Evolutionary conservation across 148 eudicot genomes (phyloP), one percentile per base, ranked within the genome.

Genomic region (Pharnaceum exiguum): DNA sequence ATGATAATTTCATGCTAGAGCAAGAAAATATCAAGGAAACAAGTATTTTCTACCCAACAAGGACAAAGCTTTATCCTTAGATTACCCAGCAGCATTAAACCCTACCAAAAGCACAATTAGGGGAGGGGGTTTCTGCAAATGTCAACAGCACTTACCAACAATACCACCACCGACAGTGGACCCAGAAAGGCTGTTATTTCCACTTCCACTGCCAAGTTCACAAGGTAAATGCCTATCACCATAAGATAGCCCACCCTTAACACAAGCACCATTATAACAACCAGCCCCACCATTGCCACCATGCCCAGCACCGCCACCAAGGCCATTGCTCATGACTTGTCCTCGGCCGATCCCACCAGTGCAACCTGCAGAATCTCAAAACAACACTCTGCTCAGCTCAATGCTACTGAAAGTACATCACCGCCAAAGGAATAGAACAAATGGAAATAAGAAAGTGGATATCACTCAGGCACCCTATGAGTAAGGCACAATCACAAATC

Each of bases 191-290:
- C 85, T 86, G 42, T 75, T 81, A 75, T 86, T 86, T 44, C 95
- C 96, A 77, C 96, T 89, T 75, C 96, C 99, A 79, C 97, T 89
- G 36, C 99, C 96, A 63, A 89, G 87, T 74, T 86, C 96, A 84
- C 99, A 94, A 45, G 99, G 99, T 71, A 94, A 66, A 57, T 63
- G 21, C 43, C 77, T 49, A 75, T 78, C 70, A 67, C 99, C 99
- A 75, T 94, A 94, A 25, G 93, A 22, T 44, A 66, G 57, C 49
- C 99, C 96, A 70, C 99, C 96, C 44, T 86, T 79, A 55, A 71
- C 66, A 68, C 78, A 84, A 48, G 74, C 76, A 58, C 68, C 93
- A 63, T 84, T 77, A 45, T 58, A 77, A 66, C 81, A 82, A 31
- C 89, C 95, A 59, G 46, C 63, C 45, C 96, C 99, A 74, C 99